Conservation (phyloP, 2,329 filamentous ascomycete genomes). For the Aspergillus aculeatus region DNA sequence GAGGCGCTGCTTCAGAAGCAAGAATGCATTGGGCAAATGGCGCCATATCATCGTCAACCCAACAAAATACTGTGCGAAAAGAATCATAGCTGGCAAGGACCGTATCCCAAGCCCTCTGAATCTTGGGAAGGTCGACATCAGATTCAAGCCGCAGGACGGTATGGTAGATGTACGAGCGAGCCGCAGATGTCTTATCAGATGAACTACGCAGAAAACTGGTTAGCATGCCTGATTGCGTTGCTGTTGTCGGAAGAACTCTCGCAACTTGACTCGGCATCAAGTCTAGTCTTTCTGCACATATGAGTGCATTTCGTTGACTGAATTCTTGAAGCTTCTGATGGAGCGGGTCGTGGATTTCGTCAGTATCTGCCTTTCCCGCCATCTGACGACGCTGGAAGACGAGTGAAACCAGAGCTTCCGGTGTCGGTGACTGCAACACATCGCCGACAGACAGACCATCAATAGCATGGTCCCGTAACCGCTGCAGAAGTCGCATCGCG, state of each 20-base stretch:
- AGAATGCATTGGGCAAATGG: constrained; percentile 39
- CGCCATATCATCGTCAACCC: constrained; percentile 33
- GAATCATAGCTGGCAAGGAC: constrained; percentile 31
- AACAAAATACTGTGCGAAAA: constrained; percentile 35
- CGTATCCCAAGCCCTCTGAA: constrained; percentile 26
- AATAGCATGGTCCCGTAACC: constrained; percentile 28
- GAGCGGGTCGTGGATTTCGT: background rate
- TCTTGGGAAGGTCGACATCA: constrained; percentile 19
- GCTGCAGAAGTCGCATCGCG: constrained; percentile 36
- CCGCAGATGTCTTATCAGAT: constrained; percentile 11
- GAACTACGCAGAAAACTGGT: constrained; percentile 33
- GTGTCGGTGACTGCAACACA: constrained; percentile 30
- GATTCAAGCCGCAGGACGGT: constrained; percentile 27
- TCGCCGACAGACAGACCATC: constrained; percentile 26
- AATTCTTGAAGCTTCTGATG: constrained; percentile 19
- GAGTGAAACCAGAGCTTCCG: constrained; percentile 22
- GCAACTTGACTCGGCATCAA: constrained; percentile 22
- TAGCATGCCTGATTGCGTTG: constrained; percentile 37
- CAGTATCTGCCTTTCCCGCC: background rate
- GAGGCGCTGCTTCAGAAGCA: constrained; percentile 10
- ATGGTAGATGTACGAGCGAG: constrained; percentile 34
- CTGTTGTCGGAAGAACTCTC: constrained; percentile 34
- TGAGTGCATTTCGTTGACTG: constrained; percentile 13
- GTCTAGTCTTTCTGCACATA: constrained; percentile 21
- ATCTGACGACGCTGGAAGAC: constrained; percentile 11